Evolutionary conservation across 2,329 filamentous ascomycete species (phyloP).

Genomic region (Tetracladium maxilliforme): DNA sequence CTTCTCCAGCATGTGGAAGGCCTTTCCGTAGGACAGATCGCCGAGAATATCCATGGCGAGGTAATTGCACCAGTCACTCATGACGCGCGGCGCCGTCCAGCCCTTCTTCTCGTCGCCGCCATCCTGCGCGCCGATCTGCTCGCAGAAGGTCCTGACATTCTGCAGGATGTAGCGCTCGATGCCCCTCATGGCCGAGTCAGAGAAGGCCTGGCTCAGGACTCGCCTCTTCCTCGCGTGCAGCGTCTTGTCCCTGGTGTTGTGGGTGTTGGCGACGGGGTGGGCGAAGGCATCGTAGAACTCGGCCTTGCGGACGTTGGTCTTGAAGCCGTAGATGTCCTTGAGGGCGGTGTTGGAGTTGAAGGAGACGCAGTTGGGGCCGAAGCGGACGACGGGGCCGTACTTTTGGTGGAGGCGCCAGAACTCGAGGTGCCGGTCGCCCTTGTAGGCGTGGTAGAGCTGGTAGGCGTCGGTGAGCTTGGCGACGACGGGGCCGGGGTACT

Average conservation of each 20-base stretch:
- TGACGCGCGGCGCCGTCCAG: conserved; percentile 44
- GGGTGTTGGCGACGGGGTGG: conserved; percentile 44
- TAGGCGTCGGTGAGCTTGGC: conserved; percentile 16
- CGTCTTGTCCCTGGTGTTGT: conserved; percentile 55
- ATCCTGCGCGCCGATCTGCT: conserved; percentile 30
- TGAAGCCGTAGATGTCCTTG: conserved; percentile 43
- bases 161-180: conserved; percentile 15
- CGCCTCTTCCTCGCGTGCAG: conserved; percentile 55
- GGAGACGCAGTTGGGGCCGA: conserved; percentile 13
- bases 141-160: conserved; percentile 40
- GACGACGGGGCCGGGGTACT: conserved; percentile 18
- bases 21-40: conserved; percentile 32
- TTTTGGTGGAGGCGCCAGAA: conserved; percentile 17
- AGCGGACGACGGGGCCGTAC: conserved; percentile 15
- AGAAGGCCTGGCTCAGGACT: conserved; percentile 51
- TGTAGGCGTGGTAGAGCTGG: conserved; percentile 17
- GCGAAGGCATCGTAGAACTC: conserved; percentile 47
- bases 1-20: conserved; percentile 30
- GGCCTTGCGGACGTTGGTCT: conserved; percentile 46
- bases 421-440: conserved; percentile 18
- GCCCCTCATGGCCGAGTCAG: conserved; percentile 12
- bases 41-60: conserved; percentile 35
- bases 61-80: conserved; percentile 29
- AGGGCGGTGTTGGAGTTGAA: conserved; percentile 37
- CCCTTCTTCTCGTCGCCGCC: conserved; percentile 19